Base-by-base conservation (phyloP, 306 rosid species). In the Albizia julibrissin region DNA sequence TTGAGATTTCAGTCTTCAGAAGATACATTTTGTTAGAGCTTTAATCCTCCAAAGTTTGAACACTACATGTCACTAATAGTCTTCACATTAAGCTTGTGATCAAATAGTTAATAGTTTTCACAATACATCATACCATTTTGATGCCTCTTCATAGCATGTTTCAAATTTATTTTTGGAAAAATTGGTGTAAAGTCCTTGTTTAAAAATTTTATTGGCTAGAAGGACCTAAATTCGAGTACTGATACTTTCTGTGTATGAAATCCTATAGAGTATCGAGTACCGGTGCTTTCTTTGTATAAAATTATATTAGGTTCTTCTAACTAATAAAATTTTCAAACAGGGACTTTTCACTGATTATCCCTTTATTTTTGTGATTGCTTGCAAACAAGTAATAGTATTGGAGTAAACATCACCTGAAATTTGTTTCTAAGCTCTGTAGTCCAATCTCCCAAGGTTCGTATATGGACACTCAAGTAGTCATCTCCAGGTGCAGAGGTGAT, bases 401-500 rank as follows among this genome's bases (percentile, higher is more conserved):
- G 7, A 52, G 62, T 18, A 39, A 81, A 65, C 52, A 81, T 82
- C 86, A 95, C 97, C 95, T 91, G 40, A 76, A 95, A 95, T 83
- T 24, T 86, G 18, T 87, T 82, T 83, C 85, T 85, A 42, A 95
- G 99, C 85, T 88, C 97, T 29, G 86, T 65, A 24, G 99, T 95
- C 99, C 98, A 95, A 82, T 95, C 99, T 54, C 99, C 99, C 47
- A 85, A 75, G 59, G 95, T 82, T 86, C 93, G 49, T 21, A 95
- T 87, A 81, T 93, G 99, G 78, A 92, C 94, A 81, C 98, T 93
- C 84, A 95, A 83, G 89, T 92, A 93, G 61, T 92, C 94, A 80
- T 95, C 98, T 75, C 96, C 97, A 0, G 98, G 98, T 44, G 99
- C 99, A 70, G 99, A 95, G 79, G 99, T 95, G 85, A 93, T 95